Evolutionary conservation across 2,329 filamentous ascomycete species (phyloP).

Genomic region (Aspergillus puulaauensis): DNA sequence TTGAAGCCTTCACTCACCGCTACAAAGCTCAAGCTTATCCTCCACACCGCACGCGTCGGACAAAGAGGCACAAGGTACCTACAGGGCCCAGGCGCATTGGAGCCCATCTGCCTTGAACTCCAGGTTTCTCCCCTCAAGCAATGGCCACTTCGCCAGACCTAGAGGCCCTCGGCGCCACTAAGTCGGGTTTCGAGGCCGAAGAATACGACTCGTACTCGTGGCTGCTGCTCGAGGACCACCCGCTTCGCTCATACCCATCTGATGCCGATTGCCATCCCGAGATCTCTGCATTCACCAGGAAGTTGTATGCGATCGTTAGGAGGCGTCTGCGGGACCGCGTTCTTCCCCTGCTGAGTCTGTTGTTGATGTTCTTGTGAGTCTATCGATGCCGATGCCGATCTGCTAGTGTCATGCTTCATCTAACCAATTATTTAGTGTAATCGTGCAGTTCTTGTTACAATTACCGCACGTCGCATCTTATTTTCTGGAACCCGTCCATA

Average conservation of each 20-base stretch:
- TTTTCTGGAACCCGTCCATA: slow-evolving; percentile 12
- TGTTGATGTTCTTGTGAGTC: slow-evolving; percentile 25
- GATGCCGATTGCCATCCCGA: slow-evolving; percentile 30
- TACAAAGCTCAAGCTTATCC: background rate
- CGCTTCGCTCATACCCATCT: slow-evolving; percentile 32
- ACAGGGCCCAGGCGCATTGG: background rate
- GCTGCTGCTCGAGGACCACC: slow-evolving; percentile 33
- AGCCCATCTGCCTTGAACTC: background rate
- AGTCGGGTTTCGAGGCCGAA: slow-evolving; percentile 4
- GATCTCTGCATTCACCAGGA: slow-evolving; percentile 17
- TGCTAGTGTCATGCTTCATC: background rate
- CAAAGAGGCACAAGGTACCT: background rate
- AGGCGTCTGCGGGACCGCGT: slow-evolving; percentile 23
- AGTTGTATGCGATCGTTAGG: slow-evolving; percentile 15
- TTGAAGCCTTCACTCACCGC: slow-evolving; percentile 1
- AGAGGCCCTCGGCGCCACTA: background rate
- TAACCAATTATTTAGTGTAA: slow-evolving; percentile 14
- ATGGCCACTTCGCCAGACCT: slow-evolving; percentile 9
- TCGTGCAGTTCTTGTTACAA: slow-evolving; percentile 21
- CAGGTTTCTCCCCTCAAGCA: background rate
- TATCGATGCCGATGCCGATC: too few species aligned
- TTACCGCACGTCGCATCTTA: slow-evolving; percentile 21
- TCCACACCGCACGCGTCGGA: background rate
- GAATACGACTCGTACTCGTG: slow-evolving; percentile 18
- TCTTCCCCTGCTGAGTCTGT: slow-evolving; percentile 23